Base-by-base conservation (phyloP, 2,329 filamentous ascomycete genomes). In the Fusarium subtropicale region DNA sequence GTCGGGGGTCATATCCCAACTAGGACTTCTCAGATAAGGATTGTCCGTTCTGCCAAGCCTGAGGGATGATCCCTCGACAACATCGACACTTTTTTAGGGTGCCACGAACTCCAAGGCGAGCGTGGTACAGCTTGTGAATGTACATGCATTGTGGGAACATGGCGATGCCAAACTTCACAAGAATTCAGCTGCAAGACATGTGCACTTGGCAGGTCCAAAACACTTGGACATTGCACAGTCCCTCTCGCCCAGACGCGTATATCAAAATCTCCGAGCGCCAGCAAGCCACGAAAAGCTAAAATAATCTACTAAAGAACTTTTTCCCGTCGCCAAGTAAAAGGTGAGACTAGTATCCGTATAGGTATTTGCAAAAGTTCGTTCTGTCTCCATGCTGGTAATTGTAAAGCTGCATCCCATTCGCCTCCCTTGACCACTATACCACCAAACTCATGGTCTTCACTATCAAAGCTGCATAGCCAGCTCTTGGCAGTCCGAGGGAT, bases 21-120 rank as follows among this genome's bases (percentile, higher is more conserved):
- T 65, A 30, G 62, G 62, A 47, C 55, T 30, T 38, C 31, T 28
- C 33, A 67, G 66, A 69, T 69, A 69, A 66, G 62, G 36, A 26
- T 31, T 54, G 48, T 38, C 39, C 52, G 33, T 36, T 46, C 45
- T 51, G 51, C 52, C 60, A 64, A 59, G 60, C 39, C 53, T 33
- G 39, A 59, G 38, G 16, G n/a, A 64, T n/a, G 42, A 34, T 36
- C 33, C 50, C 26, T 56, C 45, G 46, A 65, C 18, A 38, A 31
- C 30, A 38, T 51, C 24, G 38, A 22, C 22, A 24, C 42, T 52
- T 33, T n/a, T 52, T 47, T 41, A 22, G 22, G 15, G 13, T 13
- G 34, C 9, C 11, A 47, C 33, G 8, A 13, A 13, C 24, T 30
- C 26, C 24, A 16, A 31, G 12, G 20, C 12, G 22, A 22, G 31